Evolutionary conservation across 129 eudicot genomes (phyloP), one percentile per base, ranked within the genome.

Genomic region (Lactuca sativa): DNA sequence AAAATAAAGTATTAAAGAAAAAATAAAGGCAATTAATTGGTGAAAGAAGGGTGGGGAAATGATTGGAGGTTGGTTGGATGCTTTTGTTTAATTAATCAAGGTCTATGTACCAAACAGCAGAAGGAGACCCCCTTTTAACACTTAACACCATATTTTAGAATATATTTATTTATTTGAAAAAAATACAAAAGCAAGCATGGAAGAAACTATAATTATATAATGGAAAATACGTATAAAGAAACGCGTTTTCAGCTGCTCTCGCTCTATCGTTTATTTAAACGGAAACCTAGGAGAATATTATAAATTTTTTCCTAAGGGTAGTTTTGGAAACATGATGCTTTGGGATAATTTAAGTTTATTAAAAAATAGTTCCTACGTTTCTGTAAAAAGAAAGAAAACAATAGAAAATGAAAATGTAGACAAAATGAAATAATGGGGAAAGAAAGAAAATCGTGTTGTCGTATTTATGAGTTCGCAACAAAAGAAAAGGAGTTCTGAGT

Each of bases 51-150:
- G 74, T 75, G 80, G 68, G 30, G 49, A 76, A 76, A 76, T 76
- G 75, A 76, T 76, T 76, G 81, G 75, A 53, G 74, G 60, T 61
- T 76, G 75, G 81, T 76, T 76, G 70, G 70, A 76, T 76, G 80
- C 75, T 76, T 76, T 76, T 53, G 48, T 53, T 76, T 76, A 68
- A 69, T 61, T 69, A 76, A 76, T 76, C 64, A 61, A 60, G 57
- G 69, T 60, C 63, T 76, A 25, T 59, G 64, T 76, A 76, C 75
- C 80, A 76, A 76, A 68, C 80, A 67, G 55, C 75, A 76, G 70
- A 76, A 76, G 59, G 63, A 76, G 69, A 76, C 70, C 80, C 80
- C 80, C 62, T 76, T 71, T 49, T 47, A 16, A 40, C 56, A 13
- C 31, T 44, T 48, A 59, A 36, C 18, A 18, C n/a, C 68, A 65